These are phyloP conservation scores for Saxispiralis lemnorum DNA, from an alignment of 495 filamentous ascomycete species.

Conservation along the genomic window DNA sequence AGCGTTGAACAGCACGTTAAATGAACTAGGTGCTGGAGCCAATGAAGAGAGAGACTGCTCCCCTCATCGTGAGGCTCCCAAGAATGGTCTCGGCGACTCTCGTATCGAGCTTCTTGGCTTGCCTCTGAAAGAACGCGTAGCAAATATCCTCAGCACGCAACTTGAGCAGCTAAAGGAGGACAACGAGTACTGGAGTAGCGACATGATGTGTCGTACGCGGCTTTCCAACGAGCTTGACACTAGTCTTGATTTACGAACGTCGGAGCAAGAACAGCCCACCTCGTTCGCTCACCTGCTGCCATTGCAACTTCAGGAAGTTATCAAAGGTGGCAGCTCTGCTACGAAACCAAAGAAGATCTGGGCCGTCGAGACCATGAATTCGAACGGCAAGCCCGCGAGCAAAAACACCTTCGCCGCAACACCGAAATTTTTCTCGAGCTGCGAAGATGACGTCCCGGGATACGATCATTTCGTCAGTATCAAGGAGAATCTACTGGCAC, in stretches of 20 bases:
- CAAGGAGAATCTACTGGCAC: slow-evolving; percentile 17
- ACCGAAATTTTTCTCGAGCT: background rate
- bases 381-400: background rate
- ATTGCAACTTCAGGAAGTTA: background rate
- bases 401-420: background rate
- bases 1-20: background rate
- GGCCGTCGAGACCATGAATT: background rate
- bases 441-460: slow-evolving; percentile 5
- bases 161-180: slow-evolving; percentile 13
- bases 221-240: background rate
- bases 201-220: slow-evolving; percentile 7
- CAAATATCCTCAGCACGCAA: slow-evolving; percentile 11
- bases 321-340: background rate
- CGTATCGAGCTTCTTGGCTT: background rate
- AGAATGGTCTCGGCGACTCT: no score
- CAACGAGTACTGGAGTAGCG: slow-evolving; percentile 12
- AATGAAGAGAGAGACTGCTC: background rate
- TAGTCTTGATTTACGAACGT: background rate
- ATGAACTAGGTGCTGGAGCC: background rate
- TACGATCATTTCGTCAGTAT: slow-evolving; percentile 15
- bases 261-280: background rate
- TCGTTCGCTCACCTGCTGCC: slow-evolving; percentile 7
- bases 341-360: background rate
- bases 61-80: no score
- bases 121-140: slow-evolving; percentile 6